phyloP scores from a whole-genome alignment of 768 basidiomycete genomes.

The Mycena albidolilacea region DNA sequence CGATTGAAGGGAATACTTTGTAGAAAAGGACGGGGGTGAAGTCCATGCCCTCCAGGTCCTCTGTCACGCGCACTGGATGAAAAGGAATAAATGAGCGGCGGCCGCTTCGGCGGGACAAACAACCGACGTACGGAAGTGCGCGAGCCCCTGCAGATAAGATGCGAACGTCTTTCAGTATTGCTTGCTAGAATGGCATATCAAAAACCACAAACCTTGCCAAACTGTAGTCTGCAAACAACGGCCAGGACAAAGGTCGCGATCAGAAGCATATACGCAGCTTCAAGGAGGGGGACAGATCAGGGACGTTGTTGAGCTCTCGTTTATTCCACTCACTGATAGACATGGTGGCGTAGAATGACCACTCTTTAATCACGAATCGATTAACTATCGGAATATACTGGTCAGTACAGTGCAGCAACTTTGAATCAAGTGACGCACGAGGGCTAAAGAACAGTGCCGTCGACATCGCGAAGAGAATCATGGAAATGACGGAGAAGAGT shows the following conservation, averaged over 20 bases:
- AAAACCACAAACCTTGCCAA: slow-evolving; percentile 53
- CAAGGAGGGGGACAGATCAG: not conserved
- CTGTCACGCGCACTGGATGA: slow-evolving; percentile 54
- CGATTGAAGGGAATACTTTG: slow-evolving; percentile 35
- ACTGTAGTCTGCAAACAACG: slow-evolving; percentile 66
- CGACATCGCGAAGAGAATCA: slow-evolving; percentile 55
- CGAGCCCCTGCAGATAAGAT: slow-evolving; percentile 52
- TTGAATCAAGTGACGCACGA: slow-evolving; percentile 47
- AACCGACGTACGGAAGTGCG: slow-evolving; percentile 60
- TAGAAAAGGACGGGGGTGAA: slow-evolving; percentile 61
- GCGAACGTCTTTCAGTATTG: not conserved
- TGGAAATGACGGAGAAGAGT: slow-evolving; percentile 56
- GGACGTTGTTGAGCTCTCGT: not conserved
- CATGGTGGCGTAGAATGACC: slow-evolving; percentile 66
- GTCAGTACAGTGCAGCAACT: slow-evolving; percentile 2
- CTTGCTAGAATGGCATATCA: not conserved
- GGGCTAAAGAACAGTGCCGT: slow-evolving; percentile 60
- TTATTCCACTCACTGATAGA: slow-evolving; percentile 47
- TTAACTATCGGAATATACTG: slow-evolving; percentile 50
- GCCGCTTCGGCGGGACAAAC: not conserved
- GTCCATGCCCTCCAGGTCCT: slow-evolving; percentile 58
- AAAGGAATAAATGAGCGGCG: not conserved
- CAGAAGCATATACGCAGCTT: slow-evolving; percentile 56
- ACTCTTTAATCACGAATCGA: slow-evolving; percentile 58
- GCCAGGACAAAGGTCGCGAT: slow-evolving; percentile 59